Evolutionary conservation across 1,139 yeast genomes (phyloP), one percentile per base, ranked within the genome.

Genomic region (Scheffersomyces illinoinensis): DNA sequence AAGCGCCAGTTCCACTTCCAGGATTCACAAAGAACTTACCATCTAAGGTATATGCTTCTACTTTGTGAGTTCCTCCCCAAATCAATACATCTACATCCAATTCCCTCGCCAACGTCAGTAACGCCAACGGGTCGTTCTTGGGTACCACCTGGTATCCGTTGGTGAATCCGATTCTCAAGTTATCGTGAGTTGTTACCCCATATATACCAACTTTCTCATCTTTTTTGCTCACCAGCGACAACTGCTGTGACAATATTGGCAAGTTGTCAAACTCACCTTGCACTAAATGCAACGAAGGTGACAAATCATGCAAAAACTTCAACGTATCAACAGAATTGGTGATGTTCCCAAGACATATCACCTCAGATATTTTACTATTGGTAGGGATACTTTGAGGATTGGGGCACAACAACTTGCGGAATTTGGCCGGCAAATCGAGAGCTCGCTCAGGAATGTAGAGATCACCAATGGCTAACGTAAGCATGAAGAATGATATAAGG

Each of bases 41-140:
- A 65, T 93, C 98, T 61, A 93, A 78, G 12, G 96, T 91, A 69
- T 92, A 95, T 0, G 98, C 97, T 70, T 95, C 98, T 7, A 92
- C 96, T 63, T 87, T 86, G 71, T 92, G 97, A 1, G 97, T 89
- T 0, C 97, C 97, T n/a, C 98, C 98, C 91, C 96, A 92, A n/a
- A 95, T 81, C 66, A 95, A 79, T 10, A 95, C 84, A 73, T 95
- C 98, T 53, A 91, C 98, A 71, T 93, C 97, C 79, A 93, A 79
- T 74, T 93, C 95, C 61, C 99, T 82, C 0, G 99, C 97, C 60
- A 91, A 83, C 1, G 90, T 85, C 66, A 91, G 80, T 60, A 95
- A 79, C 53, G 96, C 88, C 67, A 93, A 85, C 3, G 98, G 97
- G 68, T 95, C 99, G 53, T 87, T 86, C 62, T 87, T 85, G 1